Conservation (phyloP, 106 monocot genomes). For the Dendrobium officinale region DNA sequence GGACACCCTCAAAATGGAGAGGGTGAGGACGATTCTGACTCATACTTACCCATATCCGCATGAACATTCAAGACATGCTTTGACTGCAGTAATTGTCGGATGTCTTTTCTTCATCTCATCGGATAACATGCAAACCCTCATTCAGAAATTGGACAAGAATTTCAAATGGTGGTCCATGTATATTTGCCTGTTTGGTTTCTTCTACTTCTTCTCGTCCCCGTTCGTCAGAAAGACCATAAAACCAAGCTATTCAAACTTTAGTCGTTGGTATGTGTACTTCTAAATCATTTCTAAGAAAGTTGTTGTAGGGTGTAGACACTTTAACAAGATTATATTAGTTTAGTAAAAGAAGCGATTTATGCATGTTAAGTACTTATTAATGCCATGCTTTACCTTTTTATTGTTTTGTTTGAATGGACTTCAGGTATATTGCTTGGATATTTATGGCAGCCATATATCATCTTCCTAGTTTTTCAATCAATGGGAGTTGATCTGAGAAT, state of each 20-base stretch:
- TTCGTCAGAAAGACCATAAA: constrained; percentile 97
- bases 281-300: background rate
- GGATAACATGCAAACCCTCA: constrained; percentile 89
- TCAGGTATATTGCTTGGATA: constrained; percentile 97
- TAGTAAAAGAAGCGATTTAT: background rate
- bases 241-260: constrained; percentile 97
- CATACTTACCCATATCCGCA: constrained; percentile 95
- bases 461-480: constrained; percentile 97
- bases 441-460: constrained; percentile 90
- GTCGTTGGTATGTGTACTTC: constrained; percentile 76
- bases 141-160: constrained; percentile 87
- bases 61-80: constrained; percentile 84
- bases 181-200: constrained; percentile 79
- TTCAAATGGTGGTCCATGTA: constrained; percentile 99
- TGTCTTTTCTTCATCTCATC: constrained; percentile 98
- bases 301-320: background rate
- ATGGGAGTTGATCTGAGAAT: constrained; percentile 98
- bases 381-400: background rate
- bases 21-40: constrained; percentile 81
- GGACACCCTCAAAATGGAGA: constrained; percentile 69
- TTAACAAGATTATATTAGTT: background rate
- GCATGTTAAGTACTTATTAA: background rate
- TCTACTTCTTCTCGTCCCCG: constrained; percentile 98
- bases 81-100: constrained; percentile 71
- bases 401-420: constrained; percentile 9